phyloP scores from a whole-genome alignment of 352 stramenopile species.

The Globisporangium orthogonon region DNA sequence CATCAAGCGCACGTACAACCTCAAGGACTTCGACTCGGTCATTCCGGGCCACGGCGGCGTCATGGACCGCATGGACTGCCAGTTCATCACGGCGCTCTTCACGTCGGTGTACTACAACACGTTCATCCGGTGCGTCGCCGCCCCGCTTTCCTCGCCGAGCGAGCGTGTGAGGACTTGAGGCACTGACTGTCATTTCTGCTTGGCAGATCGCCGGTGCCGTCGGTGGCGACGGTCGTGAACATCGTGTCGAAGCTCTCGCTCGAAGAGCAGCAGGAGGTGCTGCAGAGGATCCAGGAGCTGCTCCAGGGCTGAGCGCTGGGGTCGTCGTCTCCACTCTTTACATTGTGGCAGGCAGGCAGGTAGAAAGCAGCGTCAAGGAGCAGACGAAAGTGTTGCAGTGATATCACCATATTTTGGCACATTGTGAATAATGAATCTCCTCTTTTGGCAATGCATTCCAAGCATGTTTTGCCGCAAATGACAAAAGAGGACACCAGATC shows the following conservation, averaged over 20 bases:
- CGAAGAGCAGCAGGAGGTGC: slow-evolving; percentile 65
- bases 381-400: background rate
- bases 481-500: background rate
- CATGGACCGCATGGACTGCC: slow-evolving; percentile 97
- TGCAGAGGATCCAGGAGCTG: slow-evolving; percentile 61
- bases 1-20: slow-evolving; percentile 98
- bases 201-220: slow-evolving; percentile 49
- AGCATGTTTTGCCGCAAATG: background rate
- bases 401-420: background rate
- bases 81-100: slow-evolving; percentile 93
- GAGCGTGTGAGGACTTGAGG: background rate
- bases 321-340: background rate
- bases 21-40: slow-evolving; percentile 99
- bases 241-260: slow-evolving; percentile 54
- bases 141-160: background rate
- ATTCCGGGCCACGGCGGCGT: slow-evolving; percentile 98
- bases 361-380: background rate
- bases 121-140: slow-evolving; percentile 84
- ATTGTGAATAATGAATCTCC: background rate
- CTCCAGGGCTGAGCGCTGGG: slow-evolving; percentile 23
- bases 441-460: background rate
- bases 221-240: slow-evolving; percentile 68
- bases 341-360: background rate
- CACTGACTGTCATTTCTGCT: background rate
- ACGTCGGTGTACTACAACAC: slow-evolving; percentile 97